Percentiles rank a stretch among this genome's conserved stretches.
These are phyloP conservation scores for Diaporthe vaccinii DNA, from an alignment of 2,329 filamentous ascomycete species.

Conservation along the genomic window DNA sequence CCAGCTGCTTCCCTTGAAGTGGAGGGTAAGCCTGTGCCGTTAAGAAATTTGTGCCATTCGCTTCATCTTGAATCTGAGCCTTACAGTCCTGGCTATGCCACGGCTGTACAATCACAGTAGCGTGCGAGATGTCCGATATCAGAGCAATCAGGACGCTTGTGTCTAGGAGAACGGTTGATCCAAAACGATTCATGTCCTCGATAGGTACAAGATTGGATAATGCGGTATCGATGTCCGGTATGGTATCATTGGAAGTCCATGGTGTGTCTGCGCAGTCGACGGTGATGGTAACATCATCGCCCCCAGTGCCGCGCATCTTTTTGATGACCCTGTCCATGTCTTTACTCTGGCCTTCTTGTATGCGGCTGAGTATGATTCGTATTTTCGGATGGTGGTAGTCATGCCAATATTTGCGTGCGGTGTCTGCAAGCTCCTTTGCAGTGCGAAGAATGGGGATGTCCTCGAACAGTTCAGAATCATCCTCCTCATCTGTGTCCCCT, in stretches of 20 bases:
- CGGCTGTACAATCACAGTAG: slow-evolving; percentile 50
- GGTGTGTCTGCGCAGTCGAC: slow-evolving; percentile 47
- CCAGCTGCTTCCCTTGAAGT: slow-evolving; percentile 67
- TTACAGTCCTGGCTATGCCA: slow-evolving; percentile 70
- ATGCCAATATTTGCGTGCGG: slow-evolving; percentile 48
- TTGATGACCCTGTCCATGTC: slow-evolving; percentile 46
- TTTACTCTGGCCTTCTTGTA: slow-evolving; percentile 45
- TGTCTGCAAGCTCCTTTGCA: slow-evolving; percentile 47
- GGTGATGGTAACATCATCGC: slow-evolving; percentile 43
- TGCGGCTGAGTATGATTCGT: slow-evolving; percentile 47
- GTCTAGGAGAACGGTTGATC: slow-evolving; percentile 68
- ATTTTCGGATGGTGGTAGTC: slow-evolving; percentile 45
- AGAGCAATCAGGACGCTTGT: slow-evolving; percentile 80
- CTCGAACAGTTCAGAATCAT: slow-evolving; percentile 37
- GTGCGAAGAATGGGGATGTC: slow-evolving; percentile 47
- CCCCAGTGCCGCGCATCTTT: slow-evolving; percentile 44
- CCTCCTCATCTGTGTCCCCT: slow-evolving; percentile 36
- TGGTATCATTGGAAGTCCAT: slow-evolving; percentile 43
- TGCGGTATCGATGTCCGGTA: slow-evolving; percentile 42
- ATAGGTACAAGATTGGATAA: slow-evolving; percentile 43
- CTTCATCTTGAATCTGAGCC: slow-evolving; percentile 74
- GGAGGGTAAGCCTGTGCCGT: slow-evolving; percentile 71
- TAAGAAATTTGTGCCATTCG: slow-evolving; percentile 69
- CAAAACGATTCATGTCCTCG: slow-evolving; percentile 45
- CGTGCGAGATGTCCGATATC: slow-evolving; percentile 80